Percentiles rank a stretch among this genome's conserved stretches.
Evolutionary conservation across 31 red algal genomes (phyloP).

Genomic region (Porphyra umbilicalis): DNA sequence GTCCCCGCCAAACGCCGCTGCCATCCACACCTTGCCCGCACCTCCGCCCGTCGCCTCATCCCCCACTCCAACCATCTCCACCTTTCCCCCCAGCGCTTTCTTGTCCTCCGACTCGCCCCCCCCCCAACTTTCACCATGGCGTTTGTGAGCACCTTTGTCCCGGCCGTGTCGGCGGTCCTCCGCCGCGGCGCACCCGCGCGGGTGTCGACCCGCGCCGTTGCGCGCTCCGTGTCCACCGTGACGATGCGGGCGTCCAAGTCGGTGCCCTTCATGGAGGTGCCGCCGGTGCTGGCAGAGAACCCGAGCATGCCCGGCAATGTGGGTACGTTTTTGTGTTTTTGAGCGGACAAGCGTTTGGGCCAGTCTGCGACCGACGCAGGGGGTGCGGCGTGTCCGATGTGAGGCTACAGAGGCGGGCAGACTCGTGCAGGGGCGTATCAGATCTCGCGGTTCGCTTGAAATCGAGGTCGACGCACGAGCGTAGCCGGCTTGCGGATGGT

Average conservation of each 20-base stretch:
- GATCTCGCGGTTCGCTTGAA: too few species aligned
- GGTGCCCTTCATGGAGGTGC: conserved; percentile 72
- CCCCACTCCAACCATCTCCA: not conserved
- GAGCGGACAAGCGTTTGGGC: too few species aligned
- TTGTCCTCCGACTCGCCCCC: not conserved
- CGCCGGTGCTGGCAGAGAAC: conserved; percentile 23
- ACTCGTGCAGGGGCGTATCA: too few species aligned
- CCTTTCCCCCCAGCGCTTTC: not conserved
- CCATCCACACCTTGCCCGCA: not conserved
- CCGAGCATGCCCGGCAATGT: conserved; percentile 26
- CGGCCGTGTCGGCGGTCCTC: not conserved
- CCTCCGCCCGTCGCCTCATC: not conserved
- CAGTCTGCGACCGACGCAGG: too few species aligned
- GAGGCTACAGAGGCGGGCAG: too few species aligned
- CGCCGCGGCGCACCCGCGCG: not conserved
- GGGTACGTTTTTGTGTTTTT: too few species aligned
- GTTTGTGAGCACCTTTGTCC: not conserved
- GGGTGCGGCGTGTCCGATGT: too few species aligned
- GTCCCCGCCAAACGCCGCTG: too few species aligned
- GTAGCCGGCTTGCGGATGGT: too few species aligned
- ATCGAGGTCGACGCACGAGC: too few species aligned
- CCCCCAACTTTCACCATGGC: not conserved
- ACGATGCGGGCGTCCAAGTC: conserved; percentile 4
- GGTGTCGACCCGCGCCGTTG: not conserved
- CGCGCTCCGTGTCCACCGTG: not conserved